A percentile compares a stretch with the other conserved stretches of the same genome.
phyloP scores from a whole-genome alignment of 2,329 filamentous ascomycete species.

The Venturia aucupariae region DNA sequence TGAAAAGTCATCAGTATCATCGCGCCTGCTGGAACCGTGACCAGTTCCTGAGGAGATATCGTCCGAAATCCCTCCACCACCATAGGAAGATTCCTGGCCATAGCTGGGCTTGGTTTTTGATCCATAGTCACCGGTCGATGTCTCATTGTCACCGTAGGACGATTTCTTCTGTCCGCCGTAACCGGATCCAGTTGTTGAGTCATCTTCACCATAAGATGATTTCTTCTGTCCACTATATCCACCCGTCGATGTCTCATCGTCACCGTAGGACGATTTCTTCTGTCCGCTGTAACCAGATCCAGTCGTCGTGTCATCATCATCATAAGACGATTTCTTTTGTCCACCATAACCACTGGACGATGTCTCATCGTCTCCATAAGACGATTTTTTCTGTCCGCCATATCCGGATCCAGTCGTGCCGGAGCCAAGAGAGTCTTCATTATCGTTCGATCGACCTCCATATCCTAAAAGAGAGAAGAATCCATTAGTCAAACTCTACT shows the following conservation, averaged over 20 bases:
- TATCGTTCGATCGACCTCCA: neutral
- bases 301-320: neutral
- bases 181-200: neutral
- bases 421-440: neutral
- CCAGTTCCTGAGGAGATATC: neutral
- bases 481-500: neutral
- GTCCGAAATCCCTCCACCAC: neutral
- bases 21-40: neutral
- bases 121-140: neutral
- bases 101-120: neutral
- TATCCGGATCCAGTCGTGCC: neutral
- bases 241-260: neutral
- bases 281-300: neutral
- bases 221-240: neutral
- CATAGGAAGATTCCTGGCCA: neutral
- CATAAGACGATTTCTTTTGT: neutral
- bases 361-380: neutral
- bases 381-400: neutral
- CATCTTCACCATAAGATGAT: neutral
- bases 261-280: neutral
- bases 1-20: neutral
- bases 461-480: neutral
- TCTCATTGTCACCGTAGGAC: neutral
- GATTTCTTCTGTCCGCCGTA: slow-evolving; percentile 4
- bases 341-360: neutral